Conservation (phyloP, 2,329 filamentous ascomycete species). For the Teratosphaeria destructans region DNA sequence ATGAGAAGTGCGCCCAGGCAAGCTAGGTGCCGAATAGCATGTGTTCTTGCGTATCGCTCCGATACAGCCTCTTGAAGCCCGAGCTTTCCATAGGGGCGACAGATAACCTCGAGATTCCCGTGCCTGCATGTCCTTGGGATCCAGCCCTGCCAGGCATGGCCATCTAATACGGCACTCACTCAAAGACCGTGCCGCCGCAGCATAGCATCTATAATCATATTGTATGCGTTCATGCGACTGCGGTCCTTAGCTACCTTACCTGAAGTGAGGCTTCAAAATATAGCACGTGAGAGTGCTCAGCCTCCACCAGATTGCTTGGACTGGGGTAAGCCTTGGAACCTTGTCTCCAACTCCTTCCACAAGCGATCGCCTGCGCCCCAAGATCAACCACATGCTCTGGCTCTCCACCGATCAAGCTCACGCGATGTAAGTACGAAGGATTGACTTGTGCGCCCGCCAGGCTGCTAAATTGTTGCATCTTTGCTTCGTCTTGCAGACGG, state of each 20-base stretch:
- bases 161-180: neutral
- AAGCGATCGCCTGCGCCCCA: neutral
- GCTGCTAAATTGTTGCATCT: neutral
- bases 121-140: neutral
- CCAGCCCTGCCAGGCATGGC: too few relatives aligned
- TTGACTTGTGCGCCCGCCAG: neutral
- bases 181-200: neutral
- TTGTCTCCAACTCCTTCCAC: neutral
- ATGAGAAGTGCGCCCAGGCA: too few relatives aligned
- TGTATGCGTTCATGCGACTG: too few relatives aligned
- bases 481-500: neutral
- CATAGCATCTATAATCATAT: too few relatives aligned
- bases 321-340: neutral
- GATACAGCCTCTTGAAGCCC: too few relatives aligned
- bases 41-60: too few relatives aligned
- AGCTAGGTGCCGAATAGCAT: too few relatives aligned
- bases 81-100: neutral
- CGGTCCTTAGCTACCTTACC: too few relatives aligned
- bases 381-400: neutral
- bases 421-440: neutral
- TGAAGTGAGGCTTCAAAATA: neutral
- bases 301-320: neutral
- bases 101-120: neutral
- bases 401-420: neutral
- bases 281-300: neutral